These are phyloP conservation scores for Pseudogymnoascus sp. DNA, from an alignment of 2,329 filamentous ascomycete species.

Conservation along the genomic window DNA sequence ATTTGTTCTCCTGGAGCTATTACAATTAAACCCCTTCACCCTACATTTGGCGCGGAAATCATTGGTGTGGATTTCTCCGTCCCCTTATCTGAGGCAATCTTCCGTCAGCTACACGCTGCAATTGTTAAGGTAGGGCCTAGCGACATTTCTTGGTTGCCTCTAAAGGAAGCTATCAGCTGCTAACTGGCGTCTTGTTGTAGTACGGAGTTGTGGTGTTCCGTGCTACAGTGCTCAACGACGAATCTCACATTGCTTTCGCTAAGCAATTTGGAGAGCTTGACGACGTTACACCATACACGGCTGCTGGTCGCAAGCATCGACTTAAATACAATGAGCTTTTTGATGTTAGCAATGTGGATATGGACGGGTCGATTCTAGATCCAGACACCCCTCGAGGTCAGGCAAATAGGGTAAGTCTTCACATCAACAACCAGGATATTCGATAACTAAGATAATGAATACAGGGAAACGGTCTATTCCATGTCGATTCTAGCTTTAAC, in stretches of 20 bases:
- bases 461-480: conserved; percentile 44
- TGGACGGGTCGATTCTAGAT: conserved; percentile 31
- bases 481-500: conserved; percentile 49
- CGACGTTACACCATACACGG: conserved; percentile 43
- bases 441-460: not conserved
- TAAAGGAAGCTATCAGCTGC: conserved; percentile 12
- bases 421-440: not conserved
- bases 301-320: conserved; percentile 39
- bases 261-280: conserved; percentile 47
- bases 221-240: conserved; percentile 42
- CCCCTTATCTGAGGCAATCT: conserved; percentile 27
- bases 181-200: conserved; percentile 27
- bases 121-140: conserved; percentile 27
- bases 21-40: conserved; percentile 27
- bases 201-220: conserved; percentile 48
- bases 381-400: conserved; percentile 17
- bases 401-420: conserved; percentile 17
- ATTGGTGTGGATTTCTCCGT: conserved; percentile 31
- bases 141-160: not conserved
- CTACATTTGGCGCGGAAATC: conserved; percentile 33
- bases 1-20: not conserved
- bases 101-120: conserved; percentile 28
- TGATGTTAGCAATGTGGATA: conserved; percentile 49
- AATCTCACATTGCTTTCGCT: conserved; percentile 43
- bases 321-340: conserved; percentile 45